Base-by-base conservation (phyloP, 2,329 filamentous ascomycete species). In the Aspergillus niger region DNA sequence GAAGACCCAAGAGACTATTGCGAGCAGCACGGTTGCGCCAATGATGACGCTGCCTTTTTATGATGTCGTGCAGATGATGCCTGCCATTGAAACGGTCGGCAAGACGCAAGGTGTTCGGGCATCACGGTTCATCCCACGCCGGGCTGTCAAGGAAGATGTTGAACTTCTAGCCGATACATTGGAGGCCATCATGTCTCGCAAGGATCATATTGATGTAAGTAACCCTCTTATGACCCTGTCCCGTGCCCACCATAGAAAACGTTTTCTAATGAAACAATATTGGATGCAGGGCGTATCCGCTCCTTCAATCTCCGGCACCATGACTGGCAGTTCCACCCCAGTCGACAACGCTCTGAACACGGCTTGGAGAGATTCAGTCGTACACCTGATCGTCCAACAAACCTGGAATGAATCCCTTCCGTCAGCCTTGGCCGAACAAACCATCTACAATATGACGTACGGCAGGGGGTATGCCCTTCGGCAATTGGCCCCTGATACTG, bases 401-500 rank as follows among this genome's bases (percentile, higher is more conserved):
- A 41, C 28, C 10, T 69, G 66, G 65, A 54, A 65, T 15, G 17
- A 56, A 41, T 17, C 43, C 61, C 8, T 39, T 56, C 41, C 39
- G 36, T 10, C 30, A 15, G 50, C 55, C n/a, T 17, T 43, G 13
- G 62, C 59, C 6, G 43, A 55, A 8, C 43, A 60, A 22, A 53
- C 57, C 8, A 22, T 61, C 22, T 17, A 64, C 8, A 55, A 62
- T 24, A 41, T 69, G 55, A 68, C 63, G 1, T 59, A 67, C 22
- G 48, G 43, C 1, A 63, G 64, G 26, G 60, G 67, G 2, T 63
- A 65, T 44, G 64, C 64, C 2, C 58, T 74, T 8, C 65, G 68
- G 38, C 62, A 63, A 43, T 62, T 69, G 17, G 64, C 64, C 1
- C 65, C 70, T 13, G 58, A 67, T 49, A 67, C 65, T n/a, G 71